Conservation (phyloP, 805 yeast genomes). For the Ogataea wickerhamii region DNA sequence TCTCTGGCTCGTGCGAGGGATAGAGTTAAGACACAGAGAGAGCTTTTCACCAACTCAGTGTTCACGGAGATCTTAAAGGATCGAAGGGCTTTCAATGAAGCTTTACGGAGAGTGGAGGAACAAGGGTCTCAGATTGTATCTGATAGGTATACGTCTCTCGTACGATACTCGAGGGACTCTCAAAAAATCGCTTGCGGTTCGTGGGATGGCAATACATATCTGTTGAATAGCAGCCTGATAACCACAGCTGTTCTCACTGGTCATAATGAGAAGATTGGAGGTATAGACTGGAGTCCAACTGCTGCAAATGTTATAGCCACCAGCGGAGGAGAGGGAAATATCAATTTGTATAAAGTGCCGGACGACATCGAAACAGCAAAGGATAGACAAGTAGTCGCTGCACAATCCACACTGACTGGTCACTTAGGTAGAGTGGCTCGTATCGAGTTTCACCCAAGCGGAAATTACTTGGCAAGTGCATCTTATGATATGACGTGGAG, state of each 20-base stretch:
- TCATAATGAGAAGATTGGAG: conserved; percentile 68
- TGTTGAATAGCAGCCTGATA: conserved; percentile 44
- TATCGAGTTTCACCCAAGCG: conserved; percentile 63
- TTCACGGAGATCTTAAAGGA: conserved; percentile 10
- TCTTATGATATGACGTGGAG: conserved; percentile 88
- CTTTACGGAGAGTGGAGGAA: conserved; percentile 38
- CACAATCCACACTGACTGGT: conserved; percentile 28
- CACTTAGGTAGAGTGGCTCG: conserved; percentile 58
- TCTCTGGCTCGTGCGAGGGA: conserved; percentile 46
- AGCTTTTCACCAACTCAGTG: conserved; percentile 31
- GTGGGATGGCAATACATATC: conserved; percentile 73
- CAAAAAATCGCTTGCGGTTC: conserved; percentile 59
- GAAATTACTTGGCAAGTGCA: conserved; percentile 56
- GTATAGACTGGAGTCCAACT: conserved; percentile 55
- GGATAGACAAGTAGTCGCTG: not conserved
- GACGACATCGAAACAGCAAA: not conserved
- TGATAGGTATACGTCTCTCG: conserved; percentile 63
- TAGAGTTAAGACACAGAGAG: conserved; percentile 38
- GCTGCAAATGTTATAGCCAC: conserved; percentile 29
- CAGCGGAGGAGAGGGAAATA: conserved; percentile 44
- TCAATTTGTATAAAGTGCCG: conserved; percentile 21
- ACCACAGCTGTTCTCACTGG: conserved; percentile 32
- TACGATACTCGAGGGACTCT: conserved; percentile 41
- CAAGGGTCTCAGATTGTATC: conserved; percentile 70
- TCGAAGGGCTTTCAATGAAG: conserved; percentile 15